A percentile compares a stretch with the other conserved stretches of the same genome.
These are phyloP conservation scores for Miscanthus lutarioriparius DNA, from an alignment of 176 grass and related monocot genomes.

Conservation along the genomic window DNA sequence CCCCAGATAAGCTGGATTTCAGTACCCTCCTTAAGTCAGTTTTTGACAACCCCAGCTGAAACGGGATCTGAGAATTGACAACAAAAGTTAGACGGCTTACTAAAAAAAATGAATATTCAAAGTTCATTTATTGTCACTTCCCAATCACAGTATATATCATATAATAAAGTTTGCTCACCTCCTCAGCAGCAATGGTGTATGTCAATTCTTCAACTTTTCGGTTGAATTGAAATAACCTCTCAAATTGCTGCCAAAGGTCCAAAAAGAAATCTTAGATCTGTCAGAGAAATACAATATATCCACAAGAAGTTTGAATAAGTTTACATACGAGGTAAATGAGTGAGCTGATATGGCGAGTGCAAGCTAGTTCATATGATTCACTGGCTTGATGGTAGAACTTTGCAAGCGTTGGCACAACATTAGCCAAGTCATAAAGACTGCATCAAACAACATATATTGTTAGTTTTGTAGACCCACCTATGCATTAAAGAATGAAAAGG, in stretches of 20 bases:
- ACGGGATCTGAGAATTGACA: constrained; percentile 73
- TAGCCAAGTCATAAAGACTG: constrained; percentile 96
- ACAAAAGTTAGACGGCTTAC: constrained; percentile 5
- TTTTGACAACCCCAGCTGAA: constrained; percentile 86
- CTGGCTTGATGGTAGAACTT: constrained; percentile 91
- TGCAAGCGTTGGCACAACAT: constrained; percentile 80
- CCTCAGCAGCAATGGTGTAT: constrained; percentile 80
- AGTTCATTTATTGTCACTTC: constrained; percentile 5
- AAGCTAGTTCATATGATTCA: constrained; percentile 93
- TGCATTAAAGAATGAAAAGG: constrained; percentile 24
- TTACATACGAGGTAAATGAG: constrained; percentile 90
- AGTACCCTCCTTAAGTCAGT: constrained; percentile 90
- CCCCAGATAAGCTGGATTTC: constrained; percentile 84
- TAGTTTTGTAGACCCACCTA: constrained; percentile 29
- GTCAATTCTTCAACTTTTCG: constrained; percentile 88
- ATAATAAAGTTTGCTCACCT: constrained; percentile 57
- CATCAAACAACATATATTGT: constrained; percentile 44
- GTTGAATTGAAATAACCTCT: constrained; percentile 85
- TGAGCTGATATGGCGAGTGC: constrained; percentile 81
- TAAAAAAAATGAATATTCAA: constrained; percentile 15
- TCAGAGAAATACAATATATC: constrained; percentile 29
- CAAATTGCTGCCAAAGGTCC: constrained; percentile 81
- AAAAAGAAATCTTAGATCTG: constrained; percentile 33
- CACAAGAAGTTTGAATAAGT: constrained; percentile 11
- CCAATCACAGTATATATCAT: constrained; percentile 6